Base-by-base conservation (phyloP, 176 grass and related monocot species). In the Areca catechu region DNA sequence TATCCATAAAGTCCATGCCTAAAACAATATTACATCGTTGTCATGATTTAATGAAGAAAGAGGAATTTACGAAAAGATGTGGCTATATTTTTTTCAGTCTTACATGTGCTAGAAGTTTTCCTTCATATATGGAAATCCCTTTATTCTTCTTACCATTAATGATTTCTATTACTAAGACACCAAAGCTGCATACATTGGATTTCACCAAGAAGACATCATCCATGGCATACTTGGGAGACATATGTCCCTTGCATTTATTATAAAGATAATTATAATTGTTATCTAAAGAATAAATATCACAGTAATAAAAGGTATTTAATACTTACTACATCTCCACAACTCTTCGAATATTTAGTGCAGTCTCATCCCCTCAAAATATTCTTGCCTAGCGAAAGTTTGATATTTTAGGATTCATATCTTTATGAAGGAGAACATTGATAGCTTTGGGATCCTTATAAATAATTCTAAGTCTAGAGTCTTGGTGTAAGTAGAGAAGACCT, bases 241-340 rank as follows among this genome's bases (percentile, higher is more conserved):
- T 88, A 37, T 88, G 79, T 5, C 85, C 85, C 65, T 79, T 88
- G 20, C 25, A 79, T 24, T 43, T 43, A 14, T 43, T 2, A 12
- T 14, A 14, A 43, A 14, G 1, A 43, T 43, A 10, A 14, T 43
- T 43, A 43, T 1, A 43, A 2, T 43, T 43, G 12, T 43, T 43
- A n/a, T 43, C 2, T 43, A 1, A 43, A 43, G 9, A 43, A 12
- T 43, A 43, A 43, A 43, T 43, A 43, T 43, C 7, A 43, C 1
- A 43, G 6, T 3, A 43, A 43, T 43, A 10, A 43, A 43, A 43
- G 10, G 0, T 6, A 15, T 2, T 16, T 17, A 62, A 62, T 17
- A 48, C 85, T 95, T 79, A 95, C 90, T 89, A 80, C 71, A 82
- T 95, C 24, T 85, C 90, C 20, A 83, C 90, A 47, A 95, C 79